These are phyloP conservation scores for Colletotrichum tanaceti DNA, from an alignment of 2,329 filamentous ascomycete species.

Conservation along the genomic window DNA sequence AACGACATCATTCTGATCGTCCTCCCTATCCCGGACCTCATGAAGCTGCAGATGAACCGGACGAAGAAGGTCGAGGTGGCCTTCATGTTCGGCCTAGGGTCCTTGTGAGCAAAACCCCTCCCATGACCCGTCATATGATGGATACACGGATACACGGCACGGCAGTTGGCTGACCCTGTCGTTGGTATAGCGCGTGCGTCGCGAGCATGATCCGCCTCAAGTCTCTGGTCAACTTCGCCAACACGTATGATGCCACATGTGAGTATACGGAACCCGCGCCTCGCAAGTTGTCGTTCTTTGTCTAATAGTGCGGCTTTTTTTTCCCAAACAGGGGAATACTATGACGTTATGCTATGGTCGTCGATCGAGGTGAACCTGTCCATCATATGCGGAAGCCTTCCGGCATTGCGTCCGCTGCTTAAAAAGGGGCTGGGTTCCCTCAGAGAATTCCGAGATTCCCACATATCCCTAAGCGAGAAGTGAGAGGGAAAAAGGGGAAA, in stretches of 20 bases:
- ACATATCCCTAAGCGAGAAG: too few species aligned
- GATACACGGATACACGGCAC: too few species aligned
- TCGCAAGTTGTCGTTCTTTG: too few species aligned
- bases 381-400: conserved; percentile 57
- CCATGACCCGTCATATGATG: too few species aligned
- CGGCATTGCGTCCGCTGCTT: conserved; percentile 53
- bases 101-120: conserved; percentile 40
- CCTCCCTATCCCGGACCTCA: conserved; percentile 37
- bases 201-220: conserved; percentile 42
- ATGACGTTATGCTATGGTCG: conserved; percentile 49
- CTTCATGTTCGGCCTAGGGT: conserved; percentile 37
- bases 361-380: conserved; percentile 49
- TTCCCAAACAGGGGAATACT: conserved; percentile 44
- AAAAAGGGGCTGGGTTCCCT: too few species aligned
- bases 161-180: too few species aligned
- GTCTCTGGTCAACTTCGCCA: conserved; percentile 36
- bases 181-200: conserved; percentile 40
- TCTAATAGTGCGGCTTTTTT: neutral
- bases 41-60: conserved; percentile 28
- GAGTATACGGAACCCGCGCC: neutral
- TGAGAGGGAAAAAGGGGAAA: too few species aligned
- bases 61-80: conserved; percentile 34
- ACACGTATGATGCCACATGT: conserved; percentile 35
- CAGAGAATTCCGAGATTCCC: too few species aligned
- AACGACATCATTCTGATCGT: conserved; percentile 38